These are phyloP conservation scores for Vaccinium vitisidaea DNA, from an alignment of 148 eudicot species.

Conservation along the genomic window DNA sequence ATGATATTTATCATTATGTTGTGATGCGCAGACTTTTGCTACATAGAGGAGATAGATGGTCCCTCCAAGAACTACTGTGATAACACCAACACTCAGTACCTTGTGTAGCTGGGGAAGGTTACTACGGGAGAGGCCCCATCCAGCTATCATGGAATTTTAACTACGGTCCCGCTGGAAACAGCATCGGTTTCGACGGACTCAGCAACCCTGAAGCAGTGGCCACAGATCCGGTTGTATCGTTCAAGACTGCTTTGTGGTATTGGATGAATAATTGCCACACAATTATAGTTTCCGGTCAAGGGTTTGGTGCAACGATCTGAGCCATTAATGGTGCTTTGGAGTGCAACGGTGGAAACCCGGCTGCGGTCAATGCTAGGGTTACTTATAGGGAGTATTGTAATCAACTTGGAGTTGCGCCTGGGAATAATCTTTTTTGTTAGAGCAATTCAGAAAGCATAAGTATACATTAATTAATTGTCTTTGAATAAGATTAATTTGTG, in stretches of 20 bases:
- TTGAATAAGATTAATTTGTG: too few species aligned
- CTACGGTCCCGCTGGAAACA: conserved; percentile 45
- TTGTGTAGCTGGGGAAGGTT: conserved; percentile 31
- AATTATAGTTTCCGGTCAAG: conserved; percentile 35
- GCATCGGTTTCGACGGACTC: conserved; percentile 41
- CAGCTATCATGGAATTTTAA: conserved; percentile 63
- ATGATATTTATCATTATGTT: too few species aligned
- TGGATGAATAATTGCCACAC: conserved; percentile 50
- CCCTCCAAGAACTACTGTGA: conserved; percentile 31
- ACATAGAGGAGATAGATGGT: conserved; percentile 43
- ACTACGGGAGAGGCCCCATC: conserved; percentile 66
- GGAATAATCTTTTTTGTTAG: conserved; percentile 30
- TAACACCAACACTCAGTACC: conserved; percentile 26
- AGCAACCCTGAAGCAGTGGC: conserved; percentile 49
- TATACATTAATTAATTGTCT: too few species aligned
- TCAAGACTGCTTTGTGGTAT: conserved; percentile 60
- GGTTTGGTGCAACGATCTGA: conserved; percentile 56
- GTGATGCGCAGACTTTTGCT: conserved; percentile 39
- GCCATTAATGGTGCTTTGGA: conserved; percentile 53
- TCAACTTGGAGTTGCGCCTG: conserved; percentile 46
- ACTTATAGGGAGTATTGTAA: conserved; percentile 33
- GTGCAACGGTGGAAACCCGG: conserved; percentile 37
- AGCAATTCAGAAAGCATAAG: too few species aligned
- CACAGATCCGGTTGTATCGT: conserved; percentile 37
- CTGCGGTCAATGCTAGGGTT: conserved; percentile 32